Evolutionary conservation across 495 filamentous ascomycete genomes (phyloP), one percentile per base, ranked within the genome.

Genomic region (Lasiosphaeris hirsuta): DNA sequence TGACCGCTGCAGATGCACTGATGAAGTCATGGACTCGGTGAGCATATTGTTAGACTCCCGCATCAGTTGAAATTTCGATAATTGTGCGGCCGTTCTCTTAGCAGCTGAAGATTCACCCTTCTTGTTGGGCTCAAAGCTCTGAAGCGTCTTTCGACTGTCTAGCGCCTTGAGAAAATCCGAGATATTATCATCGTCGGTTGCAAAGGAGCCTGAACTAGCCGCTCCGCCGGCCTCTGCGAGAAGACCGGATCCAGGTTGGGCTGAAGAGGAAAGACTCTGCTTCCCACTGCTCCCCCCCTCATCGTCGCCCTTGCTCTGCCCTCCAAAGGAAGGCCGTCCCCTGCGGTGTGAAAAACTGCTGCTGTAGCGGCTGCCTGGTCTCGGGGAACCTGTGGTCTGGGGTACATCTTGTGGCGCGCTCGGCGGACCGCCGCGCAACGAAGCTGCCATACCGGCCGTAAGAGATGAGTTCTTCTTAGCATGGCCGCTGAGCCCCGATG

Each of bases 111-210:
- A 74, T 49, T 90, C 84, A 33, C 81, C 73, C 17, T 80, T 77
- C 42, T 78, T 76, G 40, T 81, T 73, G 14, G 74, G 70, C 44
- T 83, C 81, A 59, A 90, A 86, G 62, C 85, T 90, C 63, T 87
- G 80, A 11, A 95, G 70, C 53, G 90, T 89, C 66, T 90, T 94
- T 63, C 86, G 85, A 56, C 81, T 81, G 61, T 97, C 91, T 2
- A 97, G 80, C 66, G 89, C 78, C 59, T 92, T 94, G 51, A 97
- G 69, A 65, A 97, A 98, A 36, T 96, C 92, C 0, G 90, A 90
- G 34, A 96, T 94, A 47, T 92, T 89, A 58, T 95, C 91, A 66
- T 96, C 90, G 63, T 96, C 92, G 1, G 86, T 88, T 55, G 88
- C 87, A 30, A 92, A 81, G 0, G 89, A 93, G 15, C 89, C 87